phyloP scores from a whole-genome alignment of 179 eudicot species.

The Heliamphora pulchella region DNA sequence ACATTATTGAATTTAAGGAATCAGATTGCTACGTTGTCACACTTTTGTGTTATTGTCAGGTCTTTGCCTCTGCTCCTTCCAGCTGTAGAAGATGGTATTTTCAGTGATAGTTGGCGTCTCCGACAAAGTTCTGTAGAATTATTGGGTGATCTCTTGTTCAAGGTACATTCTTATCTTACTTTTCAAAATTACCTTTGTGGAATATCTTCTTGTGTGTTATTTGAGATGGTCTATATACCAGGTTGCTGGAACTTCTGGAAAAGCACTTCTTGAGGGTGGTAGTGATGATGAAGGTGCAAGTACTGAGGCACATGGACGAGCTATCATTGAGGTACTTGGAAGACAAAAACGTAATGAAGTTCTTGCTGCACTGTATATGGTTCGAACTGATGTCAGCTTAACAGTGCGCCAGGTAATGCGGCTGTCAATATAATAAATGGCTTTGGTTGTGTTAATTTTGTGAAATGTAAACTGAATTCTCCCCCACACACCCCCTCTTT shows the following conservation, averaged over 20 bases:
- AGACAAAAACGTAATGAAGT: constrained; percentile 92
- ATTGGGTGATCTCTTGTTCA: constrained; percentile 89
- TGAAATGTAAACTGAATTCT: constrained; percentile 3
- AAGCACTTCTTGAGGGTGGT: constrained; percentile 98
- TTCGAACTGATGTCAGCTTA: constrained; percentile 91
- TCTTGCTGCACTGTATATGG: constrained; percentile 97
- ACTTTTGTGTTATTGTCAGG: constrained; percentile 28
- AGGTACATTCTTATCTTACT: constrained; percentile 38
- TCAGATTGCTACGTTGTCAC: background rate
- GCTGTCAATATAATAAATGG: background rate
- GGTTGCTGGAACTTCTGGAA: constrained; percentile 99
- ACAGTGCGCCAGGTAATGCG: constrained; percentile 84
- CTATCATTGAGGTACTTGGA: constrained; percentile 94
- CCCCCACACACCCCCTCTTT: background rate
- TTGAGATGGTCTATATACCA: constrained; percentile 20
- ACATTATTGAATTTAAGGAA: constrained; percentile 5
- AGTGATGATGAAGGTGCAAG: constrained; percentile 99
- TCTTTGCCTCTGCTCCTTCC: constrained; percentile 96
- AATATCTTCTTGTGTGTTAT: background rate
- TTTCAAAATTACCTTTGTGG: constrained; percentile 13
- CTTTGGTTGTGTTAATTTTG: background rate
- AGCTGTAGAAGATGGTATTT: constrained; percentile 98
- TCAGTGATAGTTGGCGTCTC: constrained; percentile 95
- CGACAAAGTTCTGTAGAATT: constrained; percentile 96
- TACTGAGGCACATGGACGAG: constrained; percentile 99